These are phyloP conservation scores for Cordyceps tenuipes DNA, from an alignment of 2,329 filamentous ascomycete genomes.

Conservation along the genomic window DNA sequence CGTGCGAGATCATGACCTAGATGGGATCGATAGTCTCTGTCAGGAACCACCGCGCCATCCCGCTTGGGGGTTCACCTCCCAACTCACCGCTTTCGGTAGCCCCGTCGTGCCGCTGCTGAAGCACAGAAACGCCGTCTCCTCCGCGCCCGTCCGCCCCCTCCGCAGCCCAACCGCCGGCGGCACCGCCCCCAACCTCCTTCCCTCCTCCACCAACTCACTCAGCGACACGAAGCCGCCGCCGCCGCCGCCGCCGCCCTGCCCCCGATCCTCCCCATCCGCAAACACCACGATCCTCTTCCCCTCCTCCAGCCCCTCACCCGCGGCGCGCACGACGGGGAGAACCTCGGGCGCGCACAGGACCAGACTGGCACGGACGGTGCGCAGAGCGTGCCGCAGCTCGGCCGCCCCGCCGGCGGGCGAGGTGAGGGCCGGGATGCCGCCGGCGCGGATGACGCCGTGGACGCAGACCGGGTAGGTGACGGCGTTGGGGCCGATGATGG, in stretches of 20 bases:
- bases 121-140: constrained; percentile 15
- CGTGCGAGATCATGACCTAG: constrained; percentile 17
- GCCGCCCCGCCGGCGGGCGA: background rate
- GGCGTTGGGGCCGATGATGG: constrained; percentile 3
- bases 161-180: background rate
- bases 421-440: constrained; percentile 4
- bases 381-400: constrained; percentile 7
- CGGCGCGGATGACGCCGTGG: constrained; percentile 8
- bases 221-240: background rate
- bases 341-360: background rate
- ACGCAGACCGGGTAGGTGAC: constrained; percentile 1
- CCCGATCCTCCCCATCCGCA: background rate
- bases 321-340: background rate
- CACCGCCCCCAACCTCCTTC: background rate
- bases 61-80: too few relatives aligned
- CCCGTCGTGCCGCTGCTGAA: constrained; percentile 20
- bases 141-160: constrained; percentile 5
- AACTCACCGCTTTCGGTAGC: constrained; percentile 16
- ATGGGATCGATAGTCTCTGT: background rate
- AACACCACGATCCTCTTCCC: background rate
- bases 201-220: background rate
- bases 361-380: background rate
- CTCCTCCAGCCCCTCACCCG: background rate
- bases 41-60: too few relatives aligned
- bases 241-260: too few relatives aligned